Evolutionary conservation across 768 basidiomycete species (phyloP).

Genomic region (Xerocomellus chrysenteron): DNA sequence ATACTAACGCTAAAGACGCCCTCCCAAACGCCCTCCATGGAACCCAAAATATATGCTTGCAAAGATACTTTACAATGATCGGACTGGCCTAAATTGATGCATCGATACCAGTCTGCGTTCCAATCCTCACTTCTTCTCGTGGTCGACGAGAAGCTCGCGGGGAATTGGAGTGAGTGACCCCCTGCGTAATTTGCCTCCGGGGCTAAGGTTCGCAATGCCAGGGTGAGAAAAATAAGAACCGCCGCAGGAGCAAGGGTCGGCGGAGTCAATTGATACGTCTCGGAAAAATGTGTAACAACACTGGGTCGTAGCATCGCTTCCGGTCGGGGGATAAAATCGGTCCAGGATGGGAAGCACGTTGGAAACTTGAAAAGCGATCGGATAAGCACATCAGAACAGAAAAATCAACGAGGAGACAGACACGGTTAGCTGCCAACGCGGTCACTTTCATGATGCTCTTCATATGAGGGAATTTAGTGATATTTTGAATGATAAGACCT

Average conservation of each 20-base stretch:
- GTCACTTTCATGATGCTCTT: constrained; percentile 55
- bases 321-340: constrained; percentile 46
- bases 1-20: constrained; percentile 67
- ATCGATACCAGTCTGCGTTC: constrained; percentile 71
- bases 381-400: constrained; percentile 1
- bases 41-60: constrained; percentile 59
- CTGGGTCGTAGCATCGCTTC: constrained; percentile 18
- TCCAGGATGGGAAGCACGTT: constrained; percentile 57
- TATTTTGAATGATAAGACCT: constrained; percentile 51
- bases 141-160: constrained; percentile 8
- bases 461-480: constrained; percentile 43
- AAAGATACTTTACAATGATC: constrained; percentile 37
- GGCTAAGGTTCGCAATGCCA: constrained; percentile 35
- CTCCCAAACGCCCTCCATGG: constrained; percentile 78
- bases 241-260: constrained; percentile 70
- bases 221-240: constrained; percentile 65
- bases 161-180: constrained; percentile 10
- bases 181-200: not conserved
- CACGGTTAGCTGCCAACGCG: constrained; percentile 66
- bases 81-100: constrained; percentile 37
- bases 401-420: constrained; percentile 34
- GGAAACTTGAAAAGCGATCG: constrained; percentile 50
- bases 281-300: constrained; percentile 43
- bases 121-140: constrained; percentile 49
- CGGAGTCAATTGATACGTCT: constrained; percentile 46